These are phyloP conservation scores for Harrya chromipes DNA, from an alignment of 768 basidiomycete species.

Conservation along the genomic window DNA sequence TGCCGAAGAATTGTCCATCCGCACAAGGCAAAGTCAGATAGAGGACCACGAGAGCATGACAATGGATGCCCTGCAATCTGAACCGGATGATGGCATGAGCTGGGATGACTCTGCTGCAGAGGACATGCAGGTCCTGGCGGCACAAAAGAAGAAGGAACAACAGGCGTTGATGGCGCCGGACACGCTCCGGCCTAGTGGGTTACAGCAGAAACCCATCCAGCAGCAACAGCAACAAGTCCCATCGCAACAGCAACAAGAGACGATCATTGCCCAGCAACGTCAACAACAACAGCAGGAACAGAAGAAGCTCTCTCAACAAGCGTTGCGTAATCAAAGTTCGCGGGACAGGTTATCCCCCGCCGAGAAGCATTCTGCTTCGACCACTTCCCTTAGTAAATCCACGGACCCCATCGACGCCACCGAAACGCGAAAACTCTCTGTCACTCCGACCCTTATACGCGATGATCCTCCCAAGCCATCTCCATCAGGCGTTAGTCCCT, in stretches of 20 bases:
- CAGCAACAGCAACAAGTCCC: conserved; percentile 5
- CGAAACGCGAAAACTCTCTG: conserved; percentile 75
- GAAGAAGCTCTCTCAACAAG: conserved; percentile 24
- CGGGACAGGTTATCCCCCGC: conserved; percentile 43
- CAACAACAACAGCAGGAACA: conserved; percentile 37
- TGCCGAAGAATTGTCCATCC: conserved; percentile 50
- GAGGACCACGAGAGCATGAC: conserved; percentile 29
- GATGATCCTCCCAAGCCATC: conserved; percentile 37
- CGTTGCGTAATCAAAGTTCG: conserved; percentile 43
- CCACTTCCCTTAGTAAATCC: conserved; percentile 28
- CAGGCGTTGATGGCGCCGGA: conserved; percentile 31
- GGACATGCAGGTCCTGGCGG: conserved; percentile 40
- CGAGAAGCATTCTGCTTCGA: conserved; percentile 29
- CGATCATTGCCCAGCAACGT: conserved; percentile 30
- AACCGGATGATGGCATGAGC: conserved; percentile 80
- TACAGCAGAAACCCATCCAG: conserved; percentile 23
- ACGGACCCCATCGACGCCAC: conserved; percentile 66
- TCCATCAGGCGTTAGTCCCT: conserved; percentile 18
- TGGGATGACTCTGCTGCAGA: conserved; percentile 78
- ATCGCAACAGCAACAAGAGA: conserved; percentile 26
- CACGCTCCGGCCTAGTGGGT: conserved; percentile 34
- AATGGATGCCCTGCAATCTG: conserved; percentile 43
- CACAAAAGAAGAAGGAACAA: conserved; percentile 24
- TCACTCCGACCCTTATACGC: conserved; percentile 75
- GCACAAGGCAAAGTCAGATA: conserved; percentile 36